Percentiles rank a stretch among this genome's conserved stretches.
These are phyloP conservation scores for barley (Hordeum vulgare) DNA, from an alignment of 176 grass and related monocot genomes.

Conservation along the genomic window DNA sequence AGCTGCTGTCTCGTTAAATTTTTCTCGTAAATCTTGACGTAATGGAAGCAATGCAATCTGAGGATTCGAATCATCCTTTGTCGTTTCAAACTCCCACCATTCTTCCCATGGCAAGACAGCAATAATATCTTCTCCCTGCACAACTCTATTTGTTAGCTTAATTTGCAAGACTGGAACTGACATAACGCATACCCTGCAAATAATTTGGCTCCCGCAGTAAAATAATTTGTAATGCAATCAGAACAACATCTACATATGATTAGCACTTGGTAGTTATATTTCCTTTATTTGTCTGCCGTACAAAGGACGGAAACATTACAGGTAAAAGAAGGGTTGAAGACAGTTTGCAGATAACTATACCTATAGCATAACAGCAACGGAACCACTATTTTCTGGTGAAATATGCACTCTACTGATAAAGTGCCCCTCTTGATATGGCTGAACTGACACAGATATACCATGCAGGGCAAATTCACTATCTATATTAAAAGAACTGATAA, in stretches of 20 bases:
- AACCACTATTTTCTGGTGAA: constrained; percentile 5
- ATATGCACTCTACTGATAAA: neutral
- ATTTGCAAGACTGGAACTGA: neutral
- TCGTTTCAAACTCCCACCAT: constrained; percentile 87
- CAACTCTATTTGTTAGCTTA: neutral
- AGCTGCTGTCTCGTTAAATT: constrained; percentile 93
- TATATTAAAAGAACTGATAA: neutral
- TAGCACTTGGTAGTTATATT: neutral
- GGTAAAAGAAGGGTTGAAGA: neutral
- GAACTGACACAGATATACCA: neutral
- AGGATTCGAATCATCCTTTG: constrained; percentile 83
- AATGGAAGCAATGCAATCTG: constrained; percentile 87
- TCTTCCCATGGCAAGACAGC: constrained; percentile 95
- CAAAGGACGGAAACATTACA: neutral
- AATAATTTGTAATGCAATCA: constrained; percentile 6
- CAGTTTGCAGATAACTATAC: neutral
- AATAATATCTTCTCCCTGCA: constrained; percentile 94
- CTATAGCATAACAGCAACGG: neutral
- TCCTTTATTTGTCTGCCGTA: neutral
- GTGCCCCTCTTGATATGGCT: neutral
- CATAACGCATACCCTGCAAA: neutral
- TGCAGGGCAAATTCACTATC: neutral
- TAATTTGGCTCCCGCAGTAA: neutral
- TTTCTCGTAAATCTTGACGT: constrained; percentile 62
- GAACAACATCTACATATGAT: neutral